A percentile compares a stretch with the other conserved stretches of the same genome.
These are phyloP conservation scores for Colletotrichum theobromicola DNA, from an alignment of 2,329 filamentous ascomycete species.

Conservation along the genomic window DNA sequence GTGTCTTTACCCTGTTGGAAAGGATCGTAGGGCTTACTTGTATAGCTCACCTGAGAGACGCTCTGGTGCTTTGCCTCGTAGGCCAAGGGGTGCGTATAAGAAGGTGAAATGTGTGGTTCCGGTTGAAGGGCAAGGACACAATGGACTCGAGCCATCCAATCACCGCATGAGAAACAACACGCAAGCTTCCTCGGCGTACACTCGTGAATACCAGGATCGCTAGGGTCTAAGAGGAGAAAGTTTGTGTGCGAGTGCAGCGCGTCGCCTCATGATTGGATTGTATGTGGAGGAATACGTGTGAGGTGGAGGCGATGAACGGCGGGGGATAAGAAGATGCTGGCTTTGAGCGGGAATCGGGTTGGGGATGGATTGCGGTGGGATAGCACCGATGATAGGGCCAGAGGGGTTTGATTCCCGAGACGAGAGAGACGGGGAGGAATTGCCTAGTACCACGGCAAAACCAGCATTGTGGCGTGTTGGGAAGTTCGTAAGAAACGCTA, in stretches of 20 bases:
- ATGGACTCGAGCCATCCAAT: no score
- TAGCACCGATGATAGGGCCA: no score
- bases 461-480: no score
- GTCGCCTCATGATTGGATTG: not conserved
- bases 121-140: no score
- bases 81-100: not conserved
- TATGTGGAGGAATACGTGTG: not conserved
- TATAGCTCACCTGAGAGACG: no score
- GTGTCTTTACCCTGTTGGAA: no score
- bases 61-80: no score
- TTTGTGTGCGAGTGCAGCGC: not conserved
- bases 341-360: no score
- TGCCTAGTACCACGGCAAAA: no score
- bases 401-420: not conserved
- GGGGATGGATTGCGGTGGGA: no score
- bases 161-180: not conserved
- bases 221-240: not conserved
- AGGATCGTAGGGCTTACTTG: no score
- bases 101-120: not conserved
- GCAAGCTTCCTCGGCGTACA: not conserved
- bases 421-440: no score
- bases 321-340: rapidly evolving
- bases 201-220: not conserved
- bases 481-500: rapidly evolving
- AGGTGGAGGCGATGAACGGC: rapidly evolving